Evolutionary conservation across 345 rosid species (phyloP).

Genomic region (Brassica nigra): DNA sequence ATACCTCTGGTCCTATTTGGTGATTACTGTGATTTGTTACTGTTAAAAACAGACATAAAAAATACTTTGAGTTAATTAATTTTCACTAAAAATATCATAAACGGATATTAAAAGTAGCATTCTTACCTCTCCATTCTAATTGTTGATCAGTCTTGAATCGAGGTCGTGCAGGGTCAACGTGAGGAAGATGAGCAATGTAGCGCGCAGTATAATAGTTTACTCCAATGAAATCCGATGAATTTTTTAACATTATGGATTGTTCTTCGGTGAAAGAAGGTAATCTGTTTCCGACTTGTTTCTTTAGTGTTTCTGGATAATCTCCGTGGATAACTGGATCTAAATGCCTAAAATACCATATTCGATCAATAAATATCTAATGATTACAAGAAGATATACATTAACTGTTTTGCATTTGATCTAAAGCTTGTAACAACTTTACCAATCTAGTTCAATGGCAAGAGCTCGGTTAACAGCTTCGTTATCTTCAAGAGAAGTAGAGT

Average conservation of each 20-base stretch:
- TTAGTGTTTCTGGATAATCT: slow-evolving; percentile 34
- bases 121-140: slow-evolving; percentile 20
- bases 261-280: slow-evolving; percentile 31
- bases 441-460: slow-evolving; percentile 20
- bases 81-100: not conserved
- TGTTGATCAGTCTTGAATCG: slow-evolving; percentile 33
- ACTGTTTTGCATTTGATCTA: not conserved
- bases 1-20: slow-evolving; percentile 24
- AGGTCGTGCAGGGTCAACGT: slow-evolving; percentile 2
- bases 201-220: slow-evolving; percentile 24
- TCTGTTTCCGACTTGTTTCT: slow-evolving; percentile 15
- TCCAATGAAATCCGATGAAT: slow-evolving; percentile 34
- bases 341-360: slow-evolving; percentile 22
- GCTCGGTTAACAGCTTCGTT: slow-evolving; percentile 33
- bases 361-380: not conserved
- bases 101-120: not conserved
- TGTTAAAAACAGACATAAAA: slow-evolving; percentile 7
- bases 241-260: slow-evolving; percentile 34
- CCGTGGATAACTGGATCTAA: slow-evolving; percentile 29
- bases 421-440: slow-evolving; percentile 5
- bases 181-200: slow-evolving; percentile 22
- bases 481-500: slow-evolving; percentile 24
- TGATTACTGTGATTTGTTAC: slow-evolving; percentile 21
- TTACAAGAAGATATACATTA: not conserved
- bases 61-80: not conserved